Evolutionary conservation across 1,284 basidiomycete species (phyloP).

Genomic region (Acaromyces ingoldii): DNA sequence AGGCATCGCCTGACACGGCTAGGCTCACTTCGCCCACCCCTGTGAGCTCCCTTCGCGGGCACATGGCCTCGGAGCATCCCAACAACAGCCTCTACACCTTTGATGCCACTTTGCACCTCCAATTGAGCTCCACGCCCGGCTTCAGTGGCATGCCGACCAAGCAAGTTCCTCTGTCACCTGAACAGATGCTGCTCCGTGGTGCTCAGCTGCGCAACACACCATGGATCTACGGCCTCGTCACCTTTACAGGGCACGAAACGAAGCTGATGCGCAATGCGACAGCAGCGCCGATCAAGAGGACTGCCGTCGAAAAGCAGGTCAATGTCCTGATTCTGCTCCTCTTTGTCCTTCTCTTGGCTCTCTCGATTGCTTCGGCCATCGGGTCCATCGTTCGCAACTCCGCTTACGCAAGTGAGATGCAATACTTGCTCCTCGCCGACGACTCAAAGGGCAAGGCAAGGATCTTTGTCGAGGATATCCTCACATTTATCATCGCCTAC

Average conservation of each 20-base stretch:
- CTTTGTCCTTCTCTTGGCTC: conserved; percentile 76
- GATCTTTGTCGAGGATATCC: conserved; percentile 67
- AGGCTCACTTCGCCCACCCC: conserved; percentile 71
- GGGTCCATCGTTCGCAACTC: conserved; percentile 69
- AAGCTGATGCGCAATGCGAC: conserved; percentile 92
- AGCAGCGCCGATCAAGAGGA: conserved; percentile 88
- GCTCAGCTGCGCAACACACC: conserved; percentile 94
- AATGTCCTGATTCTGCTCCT: conserved; percentile 96
- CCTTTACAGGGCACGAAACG: conserved; percentile 97
- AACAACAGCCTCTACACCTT: conserved; percentile 97
- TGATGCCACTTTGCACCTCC: conserved; percentile 67
- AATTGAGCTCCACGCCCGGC: conserved; percentile 36
- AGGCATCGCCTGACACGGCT: conserved; percentile 78
- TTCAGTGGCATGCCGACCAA: conserved; percentile 43
- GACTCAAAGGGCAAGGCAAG: conserved; percentile 42
- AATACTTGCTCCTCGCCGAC: conserved; percentile 39
- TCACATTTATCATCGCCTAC: conserved; percentile 97
- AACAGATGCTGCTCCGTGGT: conserved; percentile 87
- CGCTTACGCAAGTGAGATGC: conserved; percentile 31
- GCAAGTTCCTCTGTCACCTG: conserved; percentile 78
- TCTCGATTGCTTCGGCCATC: conserved; percentile 86
- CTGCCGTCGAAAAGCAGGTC: conserved; percentile 91
- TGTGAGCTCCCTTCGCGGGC: conserved; percentile 70
- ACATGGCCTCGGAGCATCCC: conserved; percentile 86
- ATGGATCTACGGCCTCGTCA: conserved; percentile 89